Conservation (phyloP, 257 asterid species). For the Hygrophila difformis region DNA sequence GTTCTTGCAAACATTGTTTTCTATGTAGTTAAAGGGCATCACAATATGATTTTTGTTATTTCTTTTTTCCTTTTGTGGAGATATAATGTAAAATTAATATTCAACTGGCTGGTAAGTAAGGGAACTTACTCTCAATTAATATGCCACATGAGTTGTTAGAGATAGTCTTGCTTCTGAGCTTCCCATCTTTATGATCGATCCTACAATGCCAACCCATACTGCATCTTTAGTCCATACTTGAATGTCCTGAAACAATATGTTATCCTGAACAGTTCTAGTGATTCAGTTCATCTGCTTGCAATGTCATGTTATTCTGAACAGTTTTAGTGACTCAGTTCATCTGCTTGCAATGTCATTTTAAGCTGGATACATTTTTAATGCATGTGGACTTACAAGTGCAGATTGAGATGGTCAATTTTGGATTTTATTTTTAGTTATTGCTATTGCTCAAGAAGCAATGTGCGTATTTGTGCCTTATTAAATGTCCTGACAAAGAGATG, state of each 20-base stretch:
- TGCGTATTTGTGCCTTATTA: not conserved
- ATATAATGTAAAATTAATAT: not conserved
- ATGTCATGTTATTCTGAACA: not conserved
- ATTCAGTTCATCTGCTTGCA: slow-evolving; percentile 12
- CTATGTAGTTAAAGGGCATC: not conserved
- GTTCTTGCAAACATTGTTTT: not conserved
- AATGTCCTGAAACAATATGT: not conserved
- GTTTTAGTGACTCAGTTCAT: slow-evolving; percentile 6
- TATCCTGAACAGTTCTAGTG: not conserved
- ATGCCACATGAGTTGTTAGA: not conserved
- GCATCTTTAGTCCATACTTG: not conserved
- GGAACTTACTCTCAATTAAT: not conserved
- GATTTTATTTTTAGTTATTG: not conserved
- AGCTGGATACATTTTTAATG: not conserved
- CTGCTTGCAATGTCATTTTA: not conserved
- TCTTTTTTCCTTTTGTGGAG: not conserved
- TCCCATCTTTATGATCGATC: slow-evolving; percentile 8
- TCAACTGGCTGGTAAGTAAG: not conserved
- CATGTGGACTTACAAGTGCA: not conserved
- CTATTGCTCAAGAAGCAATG: not conserved
- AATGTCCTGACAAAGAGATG: not conserved
- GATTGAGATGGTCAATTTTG: not conserved
- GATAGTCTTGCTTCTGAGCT: not conserved
- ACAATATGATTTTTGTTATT: not conserved
- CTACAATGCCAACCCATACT: not conserved